phyloP scores from a whole-genome alignment of 2,329 filamentous ascomycete genomes.

The Rugonectria rugulosa region DNA sequence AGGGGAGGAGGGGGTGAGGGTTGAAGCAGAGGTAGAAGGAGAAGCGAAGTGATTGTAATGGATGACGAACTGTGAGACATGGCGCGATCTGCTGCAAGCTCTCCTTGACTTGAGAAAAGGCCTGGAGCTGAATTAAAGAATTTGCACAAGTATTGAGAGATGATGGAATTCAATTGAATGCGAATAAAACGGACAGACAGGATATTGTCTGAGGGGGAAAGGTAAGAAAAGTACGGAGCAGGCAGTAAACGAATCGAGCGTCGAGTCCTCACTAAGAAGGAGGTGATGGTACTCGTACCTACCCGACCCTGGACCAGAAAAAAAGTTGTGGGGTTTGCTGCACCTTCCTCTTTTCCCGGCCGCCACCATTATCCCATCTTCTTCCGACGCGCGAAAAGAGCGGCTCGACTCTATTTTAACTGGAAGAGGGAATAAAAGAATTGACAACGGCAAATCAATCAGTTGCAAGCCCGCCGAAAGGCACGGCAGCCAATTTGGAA shows the following conservation, averaged over 20 bases:
- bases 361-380: neutral
- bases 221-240: too few relatives aligned
- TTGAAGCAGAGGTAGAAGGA: neutral
- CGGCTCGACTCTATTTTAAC: neutral
- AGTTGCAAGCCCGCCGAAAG: neutral
- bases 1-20: neutral
- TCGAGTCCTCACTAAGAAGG: neutral
- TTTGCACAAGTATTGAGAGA: too few relatives aligned
- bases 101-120: too few relatives aligned
- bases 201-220: too few relatives aligned
- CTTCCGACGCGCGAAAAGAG: neutral
- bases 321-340: neutral
- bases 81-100: conserved; percentile 27
- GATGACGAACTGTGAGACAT: conserved; percentile 55
- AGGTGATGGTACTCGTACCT: too few relatives aligned
- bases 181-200: too few relatives aligned
- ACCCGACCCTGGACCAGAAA: too few relatives aligned
- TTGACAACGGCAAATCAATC: neutral
- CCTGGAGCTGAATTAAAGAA: too few relatives aligned
- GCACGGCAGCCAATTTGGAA: too few relatives aligned
- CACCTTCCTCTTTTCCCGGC: neutral
- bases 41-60: neutral
- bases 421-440: neutral
- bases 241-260: too few relatives aligned
- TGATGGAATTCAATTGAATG: too few relatives aligned